Evolutionary conservation across 2,329 filamentous ascomycete species (phyloP), one percentile per base, ranked within the genome.

Genomic region (Dothideomycetes sp.): DNA sequence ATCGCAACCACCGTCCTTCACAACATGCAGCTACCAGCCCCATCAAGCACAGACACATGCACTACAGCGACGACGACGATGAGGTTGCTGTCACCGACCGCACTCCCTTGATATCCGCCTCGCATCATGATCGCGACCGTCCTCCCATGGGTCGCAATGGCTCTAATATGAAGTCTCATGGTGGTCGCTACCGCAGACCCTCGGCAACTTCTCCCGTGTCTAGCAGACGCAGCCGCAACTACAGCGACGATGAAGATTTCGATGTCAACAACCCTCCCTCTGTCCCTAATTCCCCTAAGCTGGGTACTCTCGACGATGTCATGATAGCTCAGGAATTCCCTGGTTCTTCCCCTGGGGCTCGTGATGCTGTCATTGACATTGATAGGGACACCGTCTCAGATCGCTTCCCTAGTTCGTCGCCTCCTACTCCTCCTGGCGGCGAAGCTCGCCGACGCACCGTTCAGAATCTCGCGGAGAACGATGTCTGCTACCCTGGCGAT

Each of bases 401-500:
- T 19, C 38, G 50, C 18, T 48, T 44, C 49, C 49, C 49, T n/a
- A 64, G 61, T 13, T 59, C 64, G 4, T 63, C 67, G 3, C 51
- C 55, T 1, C 51, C 55, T 40, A 69, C 60, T 20, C 61, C 59
- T 57, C 45, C 51, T 58, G 57, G 46, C 64, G 51, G 47, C 68
- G 60, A 55, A n/a, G 51, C 25, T 15, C 61, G 70, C 34, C 71
- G 80, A 25, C 70, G 73, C 43, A 79, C 74, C 4, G 71, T 78
- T 49, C 70, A 72, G 10, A 60, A 81, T 10, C 71, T 80, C 9
- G 84, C 80, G 0, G 78, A 91, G 53, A 84, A 84, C 49, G 91
- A 96, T 62, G 88, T 96, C 1, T 95, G 91, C 64, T 95, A 94
- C 53, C 89, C 88, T 0, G 78, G 79, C 5, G 80, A 83, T 41